Evolutionary conservation across 192 early-diverging fungal genomes (phyloP).

Genomic region (Mycoemilia scoparia): DNA sequence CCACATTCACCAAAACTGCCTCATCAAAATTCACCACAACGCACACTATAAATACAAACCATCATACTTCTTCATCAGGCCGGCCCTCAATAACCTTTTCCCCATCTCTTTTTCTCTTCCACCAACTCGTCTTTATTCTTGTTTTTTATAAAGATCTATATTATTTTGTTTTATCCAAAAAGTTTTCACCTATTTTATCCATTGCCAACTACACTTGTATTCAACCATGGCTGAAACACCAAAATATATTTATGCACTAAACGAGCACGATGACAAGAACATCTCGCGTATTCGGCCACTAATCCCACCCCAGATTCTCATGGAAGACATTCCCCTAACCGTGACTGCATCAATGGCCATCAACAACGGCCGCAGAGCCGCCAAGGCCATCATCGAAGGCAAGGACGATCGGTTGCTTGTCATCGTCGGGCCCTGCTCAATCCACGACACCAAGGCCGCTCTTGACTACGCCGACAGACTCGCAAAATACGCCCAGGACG

Average conservation of each 20-base stretch:
- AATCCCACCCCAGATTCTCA: slow-evolving; percentile 81
- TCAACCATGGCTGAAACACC: slow-evolving; percentile 8
- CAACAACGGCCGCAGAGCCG: slow-evolving; percentile 39
- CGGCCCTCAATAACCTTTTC: no score
- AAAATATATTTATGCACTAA: slow-evolving; percentile 42
- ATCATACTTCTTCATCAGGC: no score
- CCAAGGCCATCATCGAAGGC: slow-evolving; percentile 48
- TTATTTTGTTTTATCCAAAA: no score
- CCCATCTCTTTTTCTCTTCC: not conserved
- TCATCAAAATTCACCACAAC: no score
- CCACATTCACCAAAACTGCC: no score
- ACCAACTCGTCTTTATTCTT: no score
- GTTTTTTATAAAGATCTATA: no score
- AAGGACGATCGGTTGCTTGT: slow-evolving; percentile 63
- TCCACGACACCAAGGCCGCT: slow-evolving; percentile 61
- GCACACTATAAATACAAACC: no score
- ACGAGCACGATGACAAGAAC: slow-evolving; percentile 84
- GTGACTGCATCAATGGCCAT: slow-evolving; percentile 57
- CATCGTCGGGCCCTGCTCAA: slow-evolving; percentile 73
- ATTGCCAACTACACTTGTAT: not conserved
- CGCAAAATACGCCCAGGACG: slow-evolving; percentile 36
- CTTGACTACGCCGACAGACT: slow-evolving; percentile 54
- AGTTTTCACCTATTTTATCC: no score
- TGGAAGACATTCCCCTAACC: slow-evolving; percentile 74
- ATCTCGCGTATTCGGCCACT: slow-evolving; percentile 63